Percentiles rank a stretch among this genome's conserved stretches.
phyloP scores from a whole-genome alignment of 495 filamentous ascomycete species.

The Hypoxylon lenormandii region DNA sequence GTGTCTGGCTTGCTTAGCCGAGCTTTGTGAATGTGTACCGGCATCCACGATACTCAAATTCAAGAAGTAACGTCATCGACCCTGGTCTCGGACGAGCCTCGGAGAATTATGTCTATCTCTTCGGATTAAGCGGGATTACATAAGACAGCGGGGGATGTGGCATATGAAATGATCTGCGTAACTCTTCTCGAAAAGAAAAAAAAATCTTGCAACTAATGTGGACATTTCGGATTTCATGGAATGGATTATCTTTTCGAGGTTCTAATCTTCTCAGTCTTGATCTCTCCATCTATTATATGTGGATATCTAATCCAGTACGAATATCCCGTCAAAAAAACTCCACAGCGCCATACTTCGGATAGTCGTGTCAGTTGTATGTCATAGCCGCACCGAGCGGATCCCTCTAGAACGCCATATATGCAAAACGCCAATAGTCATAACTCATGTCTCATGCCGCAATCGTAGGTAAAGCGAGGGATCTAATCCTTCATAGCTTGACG shows the following conservation, averaged over 20 bases:
- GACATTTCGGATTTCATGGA: too few species aligned
- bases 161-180: too few species aligned
- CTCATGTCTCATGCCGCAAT: conserved; percentile 30
- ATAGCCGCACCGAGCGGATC: background rate
- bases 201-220: too few species aligned
- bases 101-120: background rate
- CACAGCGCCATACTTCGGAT: conserved; percentile 1
- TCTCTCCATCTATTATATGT: too few species aligned
- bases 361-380: conserved; percentile 12
- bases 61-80: too few species aligned
- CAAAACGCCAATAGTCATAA: conserved; percentile 30
- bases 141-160: background rate
- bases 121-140: background rate
- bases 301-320: too few species aligned
- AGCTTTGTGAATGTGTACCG: too few species aligned
- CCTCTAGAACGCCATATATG: conserved; percentile 22
- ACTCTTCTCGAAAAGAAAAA: too few species aligned
- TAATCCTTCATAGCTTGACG: conserved; percentile 10
- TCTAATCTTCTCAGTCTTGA: too few species aligned
- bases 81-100: background rate
- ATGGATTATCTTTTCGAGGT: too few species aligned
- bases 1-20: too few species aligned
- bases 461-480: background rate
- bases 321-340: background rate
- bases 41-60: too few species aligned